Conservation (phyloP, 2,329 filamentous ascomycete species). For the Triangularia setosa region DNA sequence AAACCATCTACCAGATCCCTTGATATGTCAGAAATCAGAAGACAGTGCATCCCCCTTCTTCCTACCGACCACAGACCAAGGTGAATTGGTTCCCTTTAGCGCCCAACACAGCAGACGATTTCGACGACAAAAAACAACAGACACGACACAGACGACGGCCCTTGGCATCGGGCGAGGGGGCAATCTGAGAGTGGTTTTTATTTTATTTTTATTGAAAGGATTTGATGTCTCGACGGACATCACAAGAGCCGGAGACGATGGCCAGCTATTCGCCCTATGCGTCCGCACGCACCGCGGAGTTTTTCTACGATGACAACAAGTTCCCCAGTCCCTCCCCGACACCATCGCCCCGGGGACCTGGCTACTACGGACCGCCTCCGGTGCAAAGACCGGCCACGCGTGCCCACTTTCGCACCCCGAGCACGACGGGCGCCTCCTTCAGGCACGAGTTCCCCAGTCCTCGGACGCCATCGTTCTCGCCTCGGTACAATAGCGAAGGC, state of each 20-base stretch:
- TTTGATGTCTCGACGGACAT: constrained; percentile 32
- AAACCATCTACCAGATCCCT: constrained; percentile 35
- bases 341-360: constrained; percentile 50
- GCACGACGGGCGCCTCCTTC: constrained; percentile 31
- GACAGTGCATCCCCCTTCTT: constrained; percentile 51
- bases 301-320: constrained; percentile 46
- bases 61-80: constrained; percentile 59
- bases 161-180: constrained; percentile 22
- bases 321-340: constrained; percentile 54
- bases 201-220: constrained; percentile 3
- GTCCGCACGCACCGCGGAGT: constrained; percentile 43
- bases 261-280: constrained; percentile 42
- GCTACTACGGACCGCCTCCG: constrained; percentile 45
- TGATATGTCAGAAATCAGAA: constrained; percentile 57
- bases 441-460: constrained; percentile 31
- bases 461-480: constrained; percentile 49
- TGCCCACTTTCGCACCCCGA: constrained; percentile 45
- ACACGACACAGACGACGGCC: constrained; percentile 17
- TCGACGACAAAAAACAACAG: constrained; percentile 23
- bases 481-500: constrained; percentile 59
- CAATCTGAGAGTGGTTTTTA: constrained; percentile 8
- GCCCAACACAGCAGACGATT: constrained; percentile 45
- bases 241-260: constrained; percentile 37
- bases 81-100: constrained; percentile 51
- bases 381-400: constrained; percentile 54